These are phyloP conservation scores for Fusarium tanahbumbuense DNA, from an alignment of 2,329 filamentous ascomycete species.

Conservation along the genomic window DNA sequence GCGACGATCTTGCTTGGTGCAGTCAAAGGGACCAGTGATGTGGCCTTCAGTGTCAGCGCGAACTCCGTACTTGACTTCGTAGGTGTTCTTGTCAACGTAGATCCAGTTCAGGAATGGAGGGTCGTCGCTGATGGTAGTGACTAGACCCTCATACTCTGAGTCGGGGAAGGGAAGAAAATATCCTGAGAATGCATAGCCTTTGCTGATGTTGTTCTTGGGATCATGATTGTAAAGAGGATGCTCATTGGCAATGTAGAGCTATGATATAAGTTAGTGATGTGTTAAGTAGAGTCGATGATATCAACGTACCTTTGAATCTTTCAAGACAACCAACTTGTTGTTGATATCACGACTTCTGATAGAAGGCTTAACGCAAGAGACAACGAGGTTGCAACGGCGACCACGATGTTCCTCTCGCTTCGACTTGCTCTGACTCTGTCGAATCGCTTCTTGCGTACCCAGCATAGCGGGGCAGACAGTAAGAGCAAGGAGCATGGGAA, in stretches of 20 bases:
- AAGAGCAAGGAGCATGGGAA: constrained; percentile 47
- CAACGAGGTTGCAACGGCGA: constrained; percentile 60
- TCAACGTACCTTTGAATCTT: constrained; percentile 53
- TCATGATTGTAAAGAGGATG: constrained; percentile 44
- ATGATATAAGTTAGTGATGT: neutral
- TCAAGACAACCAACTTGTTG: constrained; percentile 58
- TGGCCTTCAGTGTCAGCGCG: constrained; percentile 57
- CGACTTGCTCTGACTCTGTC: constrained; percentile 59
- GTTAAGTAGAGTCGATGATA: neutral
- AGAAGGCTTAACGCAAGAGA: constrained; percentile 60
- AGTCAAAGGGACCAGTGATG: constrained; percentile 62
- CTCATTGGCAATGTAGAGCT: constrained; percentile 49
- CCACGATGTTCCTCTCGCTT: constrained; percentile 60
- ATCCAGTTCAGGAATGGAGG: constrained; percentile 65
- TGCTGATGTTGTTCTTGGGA: constrained; percentile 57
- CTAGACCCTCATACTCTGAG: constrained; percentile 58
- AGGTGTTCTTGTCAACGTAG: constrained; percentile 58
- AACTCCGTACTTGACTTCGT: constrained; percentile 60
- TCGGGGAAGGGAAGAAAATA: constrained; percentile 70
- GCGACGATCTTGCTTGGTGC: constrained; percentile 63
- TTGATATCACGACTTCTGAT: constrained; percentile 57
- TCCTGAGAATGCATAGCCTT: constrained; percentile 65
- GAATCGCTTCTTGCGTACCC: constrained; percentile 60
- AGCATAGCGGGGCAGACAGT: constrained; percentile 54
- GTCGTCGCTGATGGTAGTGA: constrained; percentile 61